These are phyloP conservation scores for Amphichorda felina DNA, from an alignment of 2,329 filamentous ascomycete genomes.

Conservation along the genomic window DNA sequence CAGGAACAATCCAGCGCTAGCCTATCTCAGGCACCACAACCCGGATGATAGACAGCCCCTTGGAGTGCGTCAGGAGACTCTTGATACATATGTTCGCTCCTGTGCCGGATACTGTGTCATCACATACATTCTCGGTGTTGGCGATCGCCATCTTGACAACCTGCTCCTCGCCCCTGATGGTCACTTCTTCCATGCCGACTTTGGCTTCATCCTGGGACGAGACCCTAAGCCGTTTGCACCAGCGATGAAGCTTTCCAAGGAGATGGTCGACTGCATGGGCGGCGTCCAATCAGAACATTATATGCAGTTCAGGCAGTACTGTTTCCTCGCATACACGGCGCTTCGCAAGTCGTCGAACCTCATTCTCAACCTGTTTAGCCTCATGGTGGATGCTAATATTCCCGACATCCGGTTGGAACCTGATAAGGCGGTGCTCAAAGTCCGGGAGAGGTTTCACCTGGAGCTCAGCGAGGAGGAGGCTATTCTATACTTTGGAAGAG, in stretches of 20 bases:
- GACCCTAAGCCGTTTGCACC: slow-evolving; percentile 97
- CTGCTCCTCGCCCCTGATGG: slow-evolving; percentile 80
- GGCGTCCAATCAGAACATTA: slow-evolving; percentile 73
- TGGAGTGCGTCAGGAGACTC: slow-evolving; percentile 79
- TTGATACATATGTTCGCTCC: slow-evolving; percentile 92
- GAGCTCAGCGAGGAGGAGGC: slow-evolving; percentile 90
- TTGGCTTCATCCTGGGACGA: slow-evolving; percentile 92
- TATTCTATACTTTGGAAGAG: slow-evolving; percentile 71
- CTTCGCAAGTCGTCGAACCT: slow-evolving; percentile 81
- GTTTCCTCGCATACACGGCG: slow-evolving; percentile 87
- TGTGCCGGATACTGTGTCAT: slow-evolving; percentile 98
- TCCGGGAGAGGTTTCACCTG: slow-evolving; percentile 86
- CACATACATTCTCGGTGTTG: slow-evolving; percentile 92
- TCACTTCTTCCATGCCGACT: slow-evolving; percentile 97
- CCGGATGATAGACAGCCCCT: slow-evolving; percentile 72
- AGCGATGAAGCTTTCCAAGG: slow-evolving; percentile 90
- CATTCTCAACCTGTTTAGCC: slow-evolving; percentile 86
- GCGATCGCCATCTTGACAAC: slow-evolving; percentile 92
- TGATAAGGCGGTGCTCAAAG: slow-evolving; percentile 89
- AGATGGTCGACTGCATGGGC: slow-evolving; percentile 99
- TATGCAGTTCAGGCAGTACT: slow-evolving; percentile 84
- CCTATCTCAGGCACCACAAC: slow-evolving; percentile 81
- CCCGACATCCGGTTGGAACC: slow-evolving; percentile 88
- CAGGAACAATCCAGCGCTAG: slow-evolving; percentile 59
- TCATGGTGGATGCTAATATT: slow-evolving; percentile 97